Base-by-base conservation (phyloP, 2,329 filamentous ascomycete species). In the Fusarium beomiforme region DNA sequence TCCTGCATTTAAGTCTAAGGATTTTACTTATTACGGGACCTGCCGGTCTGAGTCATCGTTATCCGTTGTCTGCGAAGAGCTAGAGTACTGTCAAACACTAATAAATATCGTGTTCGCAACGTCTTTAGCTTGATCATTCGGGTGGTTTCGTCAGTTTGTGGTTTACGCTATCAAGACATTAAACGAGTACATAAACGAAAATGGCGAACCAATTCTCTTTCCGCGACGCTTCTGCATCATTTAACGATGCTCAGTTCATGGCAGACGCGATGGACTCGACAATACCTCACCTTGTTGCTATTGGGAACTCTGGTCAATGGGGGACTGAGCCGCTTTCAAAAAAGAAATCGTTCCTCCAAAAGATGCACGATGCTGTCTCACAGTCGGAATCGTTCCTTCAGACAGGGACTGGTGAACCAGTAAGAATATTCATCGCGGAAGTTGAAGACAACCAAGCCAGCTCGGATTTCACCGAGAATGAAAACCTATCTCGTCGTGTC, bases 251-350 rank as follows among this genome's bases (percentile, higher is more conserved):
- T 56, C 59, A 73, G 34, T 78, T 79, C 73, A 76, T 80, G 43
- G 59, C 76, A 33, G 71, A 72, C 29, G 77, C 76, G 49, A 78
- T 79, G 69, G 74, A 78, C 64, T 79, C 76, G 13, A 74, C 71
- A 12, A 49, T 81, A 39, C 72, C 76, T 49, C 70, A 76, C 57
- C 74, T 80, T 47, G 67, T 51, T 39, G 72, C 74, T 16, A 61
- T 73, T 21, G 79, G 74, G 36, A 78, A 73, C 49, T 70, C 61
- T 50, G 73, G 51, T n/a, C 77, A 77, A 74, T 79, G 78, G 76
- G 77, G 77, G 11, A 50, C 64, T 21, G 51, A 69, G 62, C 77
- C 65, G 23, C 75, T 79, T 41, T 77, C 74, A 8, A 58, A 59
- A 12, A 74, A 69, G 36, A 49, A 76, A 26, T 72, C 66, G 17